A percentile compares a stretch with the other conserved stretches of the same genome.
phyloP scores from a whole-genome alignment of 1,139 yeast genomes.

The Kodamaea derodonti region DNA sequence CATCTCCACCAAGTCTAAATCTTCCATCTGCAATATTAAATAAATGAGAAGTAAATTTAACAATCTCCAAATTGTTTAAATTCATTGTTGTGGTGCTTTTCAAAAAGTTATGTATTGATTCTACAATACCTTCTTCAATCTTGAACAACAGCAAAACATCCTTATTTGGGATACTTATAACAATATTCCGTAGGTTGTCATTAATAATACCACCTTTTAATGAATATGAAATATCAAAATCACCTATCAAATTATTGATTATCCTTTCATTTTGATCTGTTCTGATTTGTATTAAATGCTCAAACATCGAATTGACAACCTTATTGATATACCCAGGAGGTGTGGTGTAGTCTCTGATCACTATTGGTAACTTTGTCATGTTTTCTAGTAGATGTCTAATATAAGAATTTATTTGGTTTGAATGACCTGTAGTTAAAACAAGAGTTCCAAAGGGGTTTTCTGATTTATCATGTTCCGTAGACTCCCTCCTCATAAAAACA shows the following conservation, averaged over 20 bases:
- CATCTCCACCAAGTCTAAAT: conserved; percentile 14
- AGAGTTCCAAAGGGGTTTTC: conserved; percentile 6
- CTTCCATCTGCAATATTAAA: conserved; percentile 21
- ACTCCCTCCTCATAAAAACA: conserved; percentile 7
- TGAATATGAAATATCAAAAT: conserved; percentile 12
- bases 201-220: conserved; percentile 9
- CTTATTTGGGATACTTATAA: conserved; percentile 20
- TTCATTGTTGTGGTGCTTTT: conserved; percentile 17
- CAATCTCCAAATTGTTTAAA: conserved; percentile 18
- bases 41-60: conserved; percentile 18
- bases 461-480: conserved; percentile 1
- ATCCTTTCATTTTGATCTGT: conserved; percentile 3
- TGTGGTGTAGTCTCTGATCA: conserved; percentile 10
- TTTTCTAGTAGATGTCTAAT: conserved; percentile 10
- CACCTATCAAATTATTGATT: conserved; percentile 10
- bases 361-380: conserved; percentile 9
- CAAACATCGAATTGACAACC: conserved; percentile 10
- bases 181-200: conserved; percentile 19
- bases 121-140: conserved; percentile 1
- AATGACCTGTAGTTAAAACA: conserved; percentile 8
- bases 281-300: conserved; percentile 1
- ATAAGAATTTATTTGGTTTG: conserved; percentile 6
- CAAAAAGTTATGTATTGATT: conserved; percentile 15
- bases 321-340: conserved; percentile 8
- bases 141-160: conserved; percentile 15